Base-by-base conservation (phyloP, 345 rosid genomes). In the Euclidium syriacum region DNA sequence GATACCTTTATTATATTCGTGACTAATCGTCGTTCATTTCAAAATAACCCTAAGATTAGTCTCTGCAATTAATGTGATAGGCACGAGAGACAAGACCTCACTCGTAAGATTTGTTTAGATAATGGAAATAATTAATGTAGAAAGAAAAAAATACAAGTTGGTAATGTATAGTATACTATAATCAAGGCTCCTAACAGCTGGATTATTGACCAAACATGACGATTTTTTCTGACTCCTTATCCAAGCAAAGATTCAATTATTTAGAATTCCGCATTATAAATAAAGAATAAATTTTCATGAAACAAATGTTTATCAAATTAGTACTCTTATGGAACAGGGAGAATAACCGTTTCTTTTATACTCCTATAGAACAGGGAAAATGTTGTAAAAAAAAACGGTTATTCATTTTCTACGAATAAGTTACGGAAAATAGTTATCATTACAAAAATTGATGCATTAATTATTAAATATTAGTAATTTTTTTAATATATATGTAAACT, bases 181-280 rank as follows among this genome's bases (percentile, higher is more conserved):
- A 60, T 46, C 55, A 60, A 42, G 12, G 40, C 20, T 41, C 20
- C 41, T 52, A 55, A 66, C 54, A 65, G 47, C 62, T 65, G 47
- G 36, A 36, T 34, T 33, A 7, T 44, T 43, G 52, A 52, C 52
- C 38, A 11, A 0, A 7, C 29, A 20, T 41, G 16, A 22, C 1
- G 34, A 16, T 2, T 2, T 12, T n/a, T n/a, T 65, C 56, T 38
- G 55, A 44, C 47, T 24, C 18, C 19, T 17, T 33, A 4, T 51
- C 22, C 27, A 26, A 10, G 10, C 25, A 23, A 33, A 20, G 9
- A 36, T 36, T 35, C 26, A 27, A 27, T 12, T 35, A n/a, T n/a
- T n/a, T n/a, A n/a, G n/a, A n/a, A n/a, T n/a, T n/a, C n/a, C n/a
- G n/a, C n/a, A n/a, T n/a, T n/a, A n/a, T n/a, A n/a, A n/a, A n/a